Percentiles rank a stretch among this genome's conserved stretches.
phyloP scores from a whole-genome alignment of 2,329 filamentous ascomycete genomes.

The Stenocarpella maydis region DNA sequence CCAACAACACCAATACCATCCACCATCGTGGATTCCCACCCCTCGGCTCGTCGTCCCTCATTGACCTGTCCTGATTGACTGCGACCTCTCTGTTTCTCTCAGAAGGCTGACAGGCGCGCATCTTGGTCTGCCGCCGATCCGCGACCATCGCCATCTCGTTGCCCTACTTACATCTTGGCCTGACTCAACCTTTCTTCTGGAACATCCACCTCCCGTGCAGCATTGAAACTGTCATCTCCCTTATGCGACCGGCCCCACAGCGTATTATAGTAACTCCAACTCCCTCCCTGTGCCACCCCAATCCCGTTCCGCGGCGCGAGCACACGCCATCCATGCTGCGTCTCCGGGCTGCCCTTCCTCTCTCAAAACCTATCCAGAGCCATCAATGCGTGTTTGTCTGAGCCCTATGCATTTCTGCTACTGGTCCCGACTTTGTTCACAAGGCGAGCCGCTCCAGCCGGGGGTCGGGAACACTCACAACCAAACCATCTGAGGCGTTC shows the following conservation, averaged over 20 bases:
- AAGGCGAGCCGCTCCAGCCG: conserved; percentile 29
- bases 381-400: conserved; percentile 20
- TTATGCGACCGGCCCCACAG: conserved; percentile 24
- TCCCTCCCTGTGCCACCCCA: conserved; percentile 10
- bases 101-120: neutral
- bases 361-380: conserved; percentile 2
- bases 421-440: conserved; percentile 14
- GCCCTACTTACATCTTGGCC: conserved; percentile 8
- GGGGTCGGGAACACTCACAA: conserved; percentile 25
- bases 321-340: conserved; percentile 26
- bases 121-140: conserved; percentile 3
- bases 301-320: conserved; percentile 19
- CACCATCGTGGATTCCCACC: neutral
- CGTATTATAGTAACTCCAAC: conserved; percentile 19
- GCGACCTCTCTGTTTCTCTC: neutral
- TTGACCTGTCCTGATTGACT: neutral
- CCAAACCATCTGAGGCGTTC: neutral
- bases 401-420: neutral
- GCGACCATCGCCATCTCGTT: conserved; percentile 33
- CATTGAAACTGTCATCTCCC: conserved; percentile 31
- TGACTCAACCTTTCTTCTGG: conserved; percentile 25
- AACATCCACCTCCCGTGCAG: conserved; percentile 14
- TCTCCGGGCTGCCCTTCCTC: conserved; percentile 15
- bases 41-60: neutral
- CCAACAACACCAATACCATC: neutral